phyloP scores from a whole-genome alignment of 208 protist genomes.

The Lotmaria passim region DNA sequence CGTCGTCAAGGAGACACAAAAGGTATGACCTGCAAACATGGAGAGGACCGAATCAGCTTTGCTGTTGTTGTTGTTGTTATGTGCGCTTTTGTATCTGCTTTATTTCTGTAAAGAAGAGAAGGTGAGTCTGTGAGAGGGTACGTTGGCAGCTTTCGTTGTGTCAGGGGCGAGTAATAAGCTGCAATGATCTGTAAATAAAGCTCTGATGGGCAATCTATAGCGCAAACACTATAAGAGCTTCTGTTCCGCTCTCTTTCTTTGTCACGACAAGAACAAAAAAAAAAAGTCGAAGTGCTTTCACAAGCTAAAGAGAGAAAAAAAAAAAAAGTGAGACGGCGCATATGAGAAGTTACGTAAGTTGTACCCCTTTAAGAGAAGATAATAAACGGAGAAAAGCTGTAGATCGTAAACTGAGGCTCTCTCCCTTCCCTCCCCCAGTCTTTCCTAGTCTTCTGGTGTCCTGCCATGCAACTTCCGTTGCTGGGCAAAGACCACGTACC shows the following conservation, averaged over 20 bases:
- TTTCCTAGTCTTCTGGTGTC: too few relatives aligned
- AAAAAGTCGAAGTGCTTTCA: not conserved
- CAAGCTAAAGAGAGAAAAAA: not conserved
- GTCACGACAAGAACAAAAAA: not conserved
- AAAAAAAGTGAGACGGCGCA: not conserved
- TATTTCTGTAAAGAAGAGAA: not conserved
- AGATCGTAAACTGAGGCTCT: too few relatives aligned
- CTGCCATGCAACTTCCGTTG: too few relatives aligned
- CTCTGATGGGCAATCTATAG: too few relatives aligned
- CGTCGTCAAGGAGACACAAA: slow-evolving; percentile 43
- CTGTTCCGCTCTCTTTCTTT: not conserved
- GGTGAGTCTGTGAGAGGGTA: not conserved
- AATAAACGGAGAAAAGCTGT: too few relatives aligned
- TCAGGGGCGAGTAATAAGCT: too few relatives aligned
- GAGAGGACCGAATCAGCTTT: too few relatives aligned
- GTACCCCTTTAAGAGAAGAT: too few relatives aligned
- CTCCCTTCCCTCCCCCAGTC: too few relatives aligned
- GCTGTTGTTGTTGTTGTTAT: not conserved
- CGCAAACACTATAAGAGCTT: not conserved
- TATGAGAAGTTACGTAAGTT: too few relatives aligned
- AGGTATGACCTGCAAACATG: slow-evolving; percentile 48
- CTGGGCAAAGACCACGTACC: too few relatives aligned
- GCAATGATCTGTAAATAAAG: too few relatives aligned
- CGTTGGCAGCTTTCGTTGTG: not conserved
- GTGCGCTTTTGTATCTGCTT: not conserved